Percentiles rank a stretch among this genome's conserved stretches.
These are phyloP conservation scores for Talaromyces marneffei DNA, from an alignment of 2,329 filamentous ascomycete species.

Conservation along the genomic window DNA sequence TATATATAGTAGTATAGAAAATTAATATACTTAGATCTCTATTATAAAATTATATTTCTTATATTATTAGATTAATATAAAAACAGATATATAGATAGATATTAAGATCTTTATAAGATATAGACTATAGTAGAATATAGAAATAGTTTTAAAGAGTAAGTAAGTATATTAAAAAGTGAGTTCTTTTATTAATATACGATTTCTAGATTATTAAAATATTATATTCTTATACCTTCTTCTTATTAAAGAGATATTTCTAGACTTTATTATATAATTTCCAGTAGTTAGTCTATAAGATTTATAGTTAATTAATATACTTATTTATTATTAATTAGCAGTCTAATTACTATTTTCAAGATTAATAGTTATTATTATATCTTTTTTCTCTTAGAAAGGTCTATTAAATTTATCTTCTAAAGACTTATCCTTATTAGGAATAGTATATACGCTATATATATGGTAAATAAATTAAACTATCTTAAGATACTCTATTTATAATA, in stretches of 20 bases:
- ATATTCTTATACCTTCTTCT: conserved; percentile 6
- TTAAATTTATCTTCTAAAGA: background rate
- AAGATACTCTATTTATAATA: background rate
- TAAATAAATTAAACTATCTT: background rate
- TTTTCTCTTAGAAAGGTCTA: too few relatives aligned
- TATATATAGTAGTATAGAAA: background rate
- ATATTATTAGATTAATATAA: background rate
- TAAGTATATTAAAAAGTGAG: background rate
- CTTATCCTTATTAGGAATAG: background rate
- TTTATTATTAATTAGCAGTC: background rate
- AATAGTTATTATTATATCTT: background rate
- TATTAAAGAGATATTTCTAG: conserved; percentile 10
- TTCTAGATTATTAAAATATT: conserved; percentile 12
- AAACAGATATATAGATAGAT: background rate
- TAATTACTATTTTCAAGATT: background rate
- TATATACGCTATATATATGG: background rate
- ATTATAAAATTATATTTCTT: background rate
- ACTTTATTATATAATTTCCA: conserved; percentile 3
- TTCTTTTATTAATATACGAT: conserved; percentile 1
- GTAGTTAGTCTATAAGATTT: background rate
- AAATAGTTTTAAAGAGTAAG: background rate
- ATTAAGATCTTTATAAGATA: background rate
- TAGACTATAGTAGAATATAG: background rate
- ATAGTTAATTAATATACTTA: background rate
- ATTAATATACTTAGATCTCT: background rate